A percentile compares a stretch with the other conserved stretches of the same genome.
Evolutionary conservation across 1,139 yeast species (phyloP).

Genomic region (Debaryomyces sp.): DNA sequence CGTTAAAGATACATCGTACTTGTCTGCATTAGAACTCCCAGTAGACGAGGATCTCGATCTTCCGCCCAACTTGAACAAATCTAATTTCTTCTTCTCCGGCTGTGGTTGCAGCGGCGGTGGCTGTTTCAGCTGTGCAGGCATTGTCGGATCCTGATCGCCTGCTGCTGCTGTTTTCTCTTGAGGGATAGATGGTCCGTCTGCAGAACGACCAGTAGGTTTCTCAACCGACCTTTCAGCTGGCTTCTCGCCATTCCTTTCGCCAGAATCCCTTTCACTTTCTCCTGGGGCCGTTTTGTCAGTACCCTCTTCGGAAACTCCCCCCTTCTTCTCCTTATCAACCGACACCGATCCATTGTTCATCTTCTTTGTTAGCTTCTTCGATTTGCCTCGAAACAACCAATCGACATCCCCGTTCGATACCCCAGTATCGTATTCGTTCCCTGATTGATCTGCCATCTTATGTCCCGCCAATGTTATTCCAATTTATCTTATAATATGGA

Average conservation of each 20-base stretch:
- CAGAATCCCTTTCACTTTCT: not conserved
- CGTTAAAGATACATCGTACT: not conserved
- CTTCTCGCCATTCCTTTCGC: not conserved
- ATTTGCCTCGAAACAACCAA: slow-evolving; percentile 71
- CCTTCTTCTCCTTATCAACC: not conserved
- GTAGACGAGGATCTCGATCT: slow-evolving; percentile 36
- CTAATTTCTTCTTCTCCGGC: slow-evolving; percentile 15
- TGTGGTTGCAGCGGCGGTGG: slow-evolving; percentile 6
- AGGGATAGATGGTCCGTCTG: not conserved
- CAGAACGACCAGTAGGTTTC: not conserved
- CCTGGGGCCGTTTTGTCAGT: not conserved
- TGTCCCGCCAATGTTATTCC: not conserved
- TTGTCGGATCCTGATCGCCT: slow-evolving; percentile 2
- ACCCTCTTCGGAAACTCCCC: not conserved
- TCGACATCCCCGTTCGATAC: slow-evolving; percentile 76
- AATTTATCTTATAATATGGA: not conserved
- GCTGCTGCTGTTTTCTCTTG: not conserved
- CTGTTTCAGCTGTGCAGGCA: slow-evolving; percentile 12
- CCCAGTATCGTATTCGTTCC: slow-evolving; percentile 43
- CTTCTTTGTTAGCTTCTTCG: slow-evolving; percentile 56
- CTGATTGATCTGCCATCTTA: slow-evolving; percentile 2
- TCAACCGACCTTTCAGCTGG: not conserved
- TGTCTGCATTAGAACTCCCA: slow-evolving; percentile 16
- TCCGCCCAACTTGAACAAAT: slow-evolving; percentile 27
- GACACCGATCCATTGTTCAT: slow-evolving; percentile 18